A percentile compares a stretch with the other conserved stretches of the same genome.
phyloP scores from a whole-genome alignment of 2,329 filamentous ascomycete species.

The Escovopsis weberi region DNA sequence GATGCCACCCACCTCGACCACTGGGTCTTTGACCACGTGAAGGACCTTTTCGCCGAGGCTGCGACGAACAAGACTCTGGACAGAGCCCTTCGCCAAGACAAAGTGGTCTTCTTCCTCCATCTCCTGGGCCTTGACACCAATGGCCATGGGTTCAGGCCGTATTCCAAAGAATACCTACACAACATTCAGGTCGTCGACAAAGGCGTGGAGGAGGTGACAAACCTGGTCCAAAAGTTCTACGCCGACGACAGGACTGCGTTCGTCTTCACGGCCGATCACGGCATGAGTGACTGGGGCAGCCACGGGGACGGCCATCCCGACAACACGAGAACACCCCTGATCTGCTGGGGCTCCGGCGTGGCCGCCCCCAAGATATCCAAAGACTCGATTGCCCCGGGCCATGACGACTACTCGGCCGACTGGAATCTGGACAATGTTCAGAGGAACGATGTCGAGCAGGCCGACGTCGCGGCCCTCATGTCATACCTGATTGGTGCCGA shows the following conservation, averaged over 20 bases:
- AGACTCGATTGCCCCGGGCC: slow-evolving; percentile 52
- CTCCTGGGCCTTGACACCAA: slow-evolving; percentile 83
- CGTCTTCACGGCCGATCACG: slow-evolving; percentile 94
- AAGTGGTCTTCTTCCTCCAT: slow-evolving; percentile 89
- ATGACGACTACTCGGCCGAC: slow-evolving; percentile 82
- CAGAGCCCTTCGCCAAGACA: slow-evolving; percentile 61
- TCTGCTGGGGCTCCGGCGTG: slow-evolving; percentile 86
- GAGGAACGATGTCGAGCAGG: slow-evolving; percentile 84
- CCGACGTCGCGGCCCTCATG: slow-evolving; percentile 92
- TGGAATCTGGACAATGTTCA: slow-evolving; percentile 72
- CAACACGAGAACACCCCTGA: slow-evolving; percentile 86
- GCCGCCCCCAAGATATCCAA: slow-evolving; percentile 52
- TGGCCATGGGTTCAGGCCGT: slow-evolving; percentile 75
- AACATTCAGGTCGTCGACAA: slow-evolving; percentile 92
- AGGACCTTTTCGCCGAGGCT: slow-evolving; percentile 69
- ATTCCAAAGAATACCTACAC: slow-evolving; percentile 86
- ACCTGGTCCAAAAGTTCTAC: slow-evolving; percentile 77
- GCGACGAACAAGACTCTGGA: slow-evolving; percentile 63
- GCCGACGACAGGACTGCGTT: slow-evolving; percentile 75
- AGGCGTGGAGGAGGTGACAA: slow-evolving; percentile 71
- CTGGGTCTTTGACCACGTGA: slow-evolving; percentile 95
- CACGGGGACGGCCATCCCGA: slow-evolving; percentile 96
- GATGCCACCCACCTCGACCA: slow-evolving; percentile 70
- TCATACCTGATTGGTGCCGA: slow-evolving; percentile 76
- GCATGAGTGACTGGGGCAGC: slow-evolving; percentile 99